Base-by-base conservation (phyloP, 805 yeast species). In the Wickerhamomyces ciferrii region DNA sequence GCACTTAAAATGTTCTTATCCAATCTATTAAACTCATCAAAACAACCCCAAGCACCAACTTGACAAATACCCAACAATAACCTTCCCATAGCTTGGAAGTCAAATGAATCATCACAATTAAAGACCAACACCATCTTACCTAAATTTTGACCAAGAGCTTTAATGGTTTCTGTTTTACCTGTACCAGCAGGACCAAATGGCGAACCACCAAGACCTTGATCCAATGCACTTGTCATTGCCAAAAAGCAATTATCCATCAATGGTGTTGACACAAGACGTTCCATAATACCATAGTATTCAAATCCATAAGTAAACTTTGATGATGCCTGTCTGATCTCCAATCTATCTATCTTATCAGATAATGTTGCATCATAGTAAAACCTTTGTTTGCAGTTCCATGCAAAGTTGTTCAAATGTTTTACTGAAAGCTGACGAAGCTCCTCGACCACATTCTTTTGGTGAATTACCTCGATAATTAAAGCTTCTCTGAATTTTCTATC, bases 131-230 rank as follows among this genome's bases (percentile, higher is more conserved):
- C 96, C 77, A 81, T 78, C 48, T 80, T 74, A 8, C 98, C 98
- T 8, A 92, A 66, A 35, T 79, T 79, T 38, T 80, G 80, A 1
- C 94, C 97, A 27, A 91, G 68, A 0, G 96, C 87, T 60, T 92
- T 92, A 23, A 92, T 75, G 0, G 96, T 76, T 60, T 92, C 98
- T 0, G 98, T 92, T 60, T 92, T 92, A 53, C 98, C 98, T 0
- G 98, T 92, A 38, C 98, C 98, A 2, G 98, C 97, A 1, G 98
- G 97, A 0, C 98, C 98, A 63, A 85, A 81, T 1, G 96, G 84
- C 1, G 96, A 84, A 0, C 96, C 96, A n/a, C 98, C 98, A 9
- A 81, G 68, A 32, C 75, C 76, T 53, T 83, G 88, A 31, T 78
- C 75, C 17, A 90, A 61, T 0, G 97, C 91, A 49, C 83, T 85